Evolutionary conservation across 2,329 filamentous ascomycete species (phyloP).

Genomic region (Penicillium janthinellum): DNA sequence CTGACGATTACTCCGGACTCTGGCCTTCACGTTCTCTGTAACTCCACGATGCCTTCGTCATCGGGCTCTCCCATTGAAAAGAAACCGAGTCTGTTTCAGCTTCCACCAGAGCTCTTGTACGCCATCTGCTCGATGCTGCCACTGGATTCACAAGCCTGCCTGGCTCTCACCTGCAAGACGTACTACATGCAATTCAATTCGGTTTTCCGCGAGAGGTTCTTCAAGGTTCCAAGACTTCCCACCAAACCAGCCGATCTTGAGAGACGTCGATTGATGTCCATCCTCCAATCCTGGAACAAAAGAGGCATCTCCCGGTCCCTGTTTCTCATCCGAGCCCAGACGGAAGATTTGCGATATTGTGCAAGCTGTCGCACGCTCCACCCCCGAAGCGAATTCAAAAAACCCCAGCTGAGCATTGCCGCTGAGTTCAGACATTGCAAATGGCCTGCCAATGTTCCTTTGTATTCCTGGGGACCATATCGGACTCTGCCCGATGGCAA

Average conservation of each 20-base stretch:
- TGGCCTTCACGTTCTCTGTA: too few relatives aligned
- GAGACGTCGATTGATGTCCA: too few relatives aligned
- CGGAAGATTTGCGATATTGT: background rate
- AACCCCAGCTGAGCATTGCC: background rate
- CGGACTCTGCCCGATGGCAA: too few relatives aligned
- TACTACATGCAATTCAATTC: background rate
- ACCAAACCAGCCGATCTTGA: too few relatives aligned
- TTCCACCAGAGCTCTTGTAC: background rate
- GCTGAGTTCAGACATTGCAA: background rate
- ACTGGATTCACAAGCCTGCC: background rate
- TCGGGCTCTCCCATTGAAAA: too few relatives aligned
- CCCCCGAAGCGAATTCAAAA: background rate
- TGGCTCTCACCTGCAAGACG: background rate
- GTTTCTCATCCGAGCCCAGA: background rate
- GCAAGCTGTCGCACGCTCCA: background rate
- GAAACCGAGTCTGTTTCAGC: background rate
- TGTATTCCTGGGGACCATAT: too few relatives aligned
- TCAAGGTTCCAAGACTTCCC: background rate
- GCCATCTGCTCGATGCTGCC: background rate
- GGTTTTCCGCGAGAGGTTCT: background rate
- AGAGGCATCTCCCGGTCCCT: too few relatives aligned
- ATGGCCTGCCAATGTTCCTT: background rate
- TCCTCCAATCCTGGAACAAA: too few relatives aligned
- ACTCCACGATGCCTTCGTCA: too few relatives aligned
- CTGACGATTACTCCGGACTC: too few relatives aligned